phyloP scores from a whole-genome alignment of 305 asterid genomes.

The Fraxinus sp. region DNA sequence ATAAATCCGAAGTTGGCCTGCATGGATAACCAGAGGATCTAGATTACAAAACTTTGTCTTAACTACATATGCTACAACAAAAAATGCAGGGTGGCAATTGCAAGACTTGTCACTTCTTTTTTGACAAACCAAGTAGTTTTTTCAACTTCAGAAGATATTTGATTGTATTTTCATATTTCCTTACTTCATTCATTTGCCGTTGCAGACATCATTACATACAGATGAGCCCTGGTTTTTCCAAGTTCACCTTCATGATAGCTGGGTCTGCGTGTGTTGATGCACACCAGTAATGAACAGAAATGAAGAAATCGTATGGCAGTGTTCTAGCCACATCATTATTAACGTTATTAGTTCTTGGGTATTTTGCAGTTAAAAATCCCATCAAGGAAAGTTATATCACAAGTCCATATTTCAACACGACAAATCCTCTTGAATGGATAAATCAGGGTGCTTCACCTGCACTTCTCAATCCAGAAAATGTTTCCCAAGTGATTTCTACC shows the following conservation, averaged over 20 bases:
- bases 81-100: background rate
- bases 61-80: background rate
- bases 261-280: slow-evolving; percentile 34
- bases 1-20: background rate
- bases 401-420: slow-evolving; percentile 29
- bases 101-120: background rate
- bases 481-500: slow-evolving; percentile 57
- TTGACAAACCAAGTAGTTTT: background rate
- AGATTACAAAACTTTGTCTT: background rate
- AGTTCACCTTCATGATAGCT: slow-evolving; percentile 27
- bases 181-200: slow-evolving; percentile 18
- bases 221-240: slow-evolving; percentile 19
- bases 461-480: slow-evolving; percentile 47
- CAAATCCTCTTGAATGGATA: slow-evolving; percentile 89
- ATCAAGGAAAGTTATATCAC: slow-evolving; percentile 55
- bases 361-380: slow-evolving; percentile 54
- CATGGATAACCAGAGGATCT: background rate
- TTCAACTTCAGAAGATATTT: background rate
- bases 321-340: slow-evolving; percentile 59
- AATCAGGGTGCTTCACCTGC: slow-evolving; percentile 49
- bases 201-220: slow-evolving; percentile 33
- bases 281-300: slow-evolving; percentile 44
- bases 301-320: slow-evolving; percentile 85
- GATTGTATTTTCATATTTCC: slow-evolving; percentile 5
- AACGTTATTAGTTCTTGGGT: slow-evolving; percentile 65